Evolutionary conservation across 2,329 filamentous ascomycete species (phyloP).

Genomic region (Colletotrichum costaricense): DNA sequence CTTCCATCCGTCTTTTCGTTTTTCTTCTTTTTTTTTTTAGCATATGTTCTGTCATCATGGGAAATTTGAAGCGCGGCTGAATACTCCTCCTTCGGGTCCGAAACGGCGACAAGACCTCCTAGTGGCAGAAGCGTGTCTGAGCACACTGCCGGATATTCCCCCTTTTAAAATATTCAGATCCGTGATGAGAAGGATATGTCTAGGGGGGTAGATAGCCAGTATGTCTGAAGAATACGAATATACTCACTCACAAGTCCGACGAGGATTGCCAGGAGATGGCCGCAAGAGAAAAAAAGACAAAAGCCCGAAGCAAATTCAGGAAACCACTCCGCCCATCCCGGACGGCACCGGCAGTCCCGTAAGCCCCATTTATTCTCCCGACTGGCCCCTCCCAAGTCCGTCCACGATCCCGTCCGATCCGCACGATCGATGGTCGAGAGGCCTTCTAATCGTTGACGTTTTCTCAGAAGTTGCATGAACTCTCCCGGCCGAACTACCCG

Average conservation of each 20-base stretch:
- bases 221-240: too few species aligned
- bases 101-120: conserved; percentile 6
- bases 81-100: not conserved
- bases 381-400: not conserved
- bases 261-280: not conserved
- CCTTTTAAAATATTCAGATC: not conserved
- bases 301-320: not conserved
- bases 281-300: too few species aligned
- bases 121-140: conserved; percentile 10
- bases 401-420: not conserved
- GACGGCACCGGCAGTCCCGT: not conserved
- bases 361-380: conserved; percentile 2
- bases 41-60: not conserved
- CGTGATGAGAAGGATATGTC: not conserved
- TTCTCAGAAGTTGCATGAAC: not conserved
- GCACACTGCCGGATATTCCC: conserved; percentile 19
- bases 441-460: not conserved
- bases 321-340: not conserved
- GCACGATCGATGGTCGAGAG: not conserved
- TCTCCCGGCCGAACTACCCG: not conserved
- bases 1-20: not conserved
- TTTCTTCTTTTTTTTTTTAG: not conserved
- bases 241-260: not conserved
- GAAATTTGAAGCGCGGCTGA: conserved; percentile 3
- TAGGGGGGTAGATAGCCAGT: not conserved